A percentile compares a stretch with the other conserved stretches of the same genome.
These are phyloP conservation scores for Dryas integrifolia DNA, from an alignment of 331 rosid species.

Conservation along the genomic window DNA sequence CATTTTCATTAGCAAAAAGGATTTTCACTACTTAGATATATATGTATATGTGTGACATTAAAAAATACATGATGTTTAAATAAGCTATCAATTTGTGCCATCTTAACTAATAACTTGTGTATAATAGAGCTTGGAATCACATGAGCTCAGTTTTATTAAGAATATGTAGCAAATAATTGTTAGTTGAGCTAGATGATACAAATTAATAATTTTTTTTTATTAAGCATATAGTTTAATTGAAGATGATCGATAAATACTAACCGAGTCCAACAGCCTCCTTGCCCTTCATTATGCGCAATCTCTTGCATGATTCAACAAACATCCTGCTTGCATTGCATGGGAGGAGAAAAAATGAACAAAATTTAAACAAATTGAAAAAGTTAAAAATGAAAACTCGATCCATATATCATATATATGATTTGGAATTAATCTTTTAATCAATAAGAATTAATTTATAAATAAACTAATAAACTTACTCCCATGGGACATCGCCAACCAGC, in stretches of 20 bases:
- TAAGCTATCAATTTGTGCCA: too few relatives aligned
- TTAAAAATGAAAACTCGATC: neutral
- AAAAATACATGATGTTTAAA: too few relatives aligned
- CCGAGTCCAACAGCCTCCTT: constrained; percentile 95
- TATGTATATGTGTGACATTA: too few relatives aligned
- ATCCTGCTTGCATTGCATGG: constrained; percentile 48
- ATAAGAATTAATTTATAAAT: too few relatives aligned
- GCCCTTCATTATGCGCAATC: constrained; percentile 92
- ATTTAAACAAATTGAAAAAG: neutral
- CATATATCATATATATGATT: too few relatives aligned
- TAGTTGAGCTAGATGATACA: neutral
- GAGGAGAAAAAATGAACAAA: neutral
- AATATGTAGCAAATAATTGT: too few relatives aligned
- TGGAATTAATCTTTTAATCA: too few relatives aligned
- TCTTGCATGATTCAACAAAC: constrained; percentile 96
- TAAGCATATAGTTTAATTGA: neutral
- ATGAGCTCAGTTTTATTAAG: neutral
- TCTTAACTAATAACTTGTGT: too few relatives aligned
- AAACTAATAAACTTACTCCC: constrained; percentile 58
- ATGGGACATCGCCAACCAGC: constrained; percentile 98
- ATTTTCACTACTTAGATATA: neutral
- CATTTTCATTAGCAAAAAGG: too few relatives aligned
- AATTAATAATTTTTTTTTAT: too few relatives aligned
- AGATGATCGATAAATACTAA: constrained; percentile 26
- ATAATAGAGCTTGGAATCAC: too few relatives aligned